phyloP scores from a whole-genome alignment of 2,329 filamentous ascomycete genomes.

The Aspergillus pseudoviridinutans region DNA sequence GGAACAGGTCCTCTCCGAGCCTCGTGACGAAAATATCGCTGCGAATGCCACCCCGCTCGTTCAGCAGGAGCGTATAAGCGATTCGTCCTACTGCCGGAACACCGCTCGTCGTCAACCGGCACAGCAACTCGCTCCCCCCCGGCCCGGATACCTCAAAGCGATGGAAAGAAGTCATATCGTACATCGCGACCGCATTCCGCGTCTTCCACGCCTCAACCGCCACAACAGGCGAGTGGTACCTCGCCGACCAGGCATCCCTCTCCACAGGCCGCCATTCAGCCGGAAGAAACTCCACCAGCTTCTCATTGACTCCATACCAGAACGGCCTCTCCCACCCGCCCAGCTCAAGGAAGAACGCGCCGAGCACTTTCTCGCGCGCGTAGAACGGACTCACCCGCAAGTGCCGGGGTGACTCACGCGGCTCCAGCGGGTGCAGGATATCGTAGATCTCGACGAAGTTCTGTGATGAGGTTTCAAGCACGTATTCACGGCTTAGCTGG shows the following conservation, averaged over 20 bases:
- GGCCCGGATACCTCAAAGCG: conserved; percentile 57
- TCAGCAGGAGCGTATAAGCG: conserved; percentile 55
- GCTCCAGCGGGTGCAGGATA: conserved; percentile 59
- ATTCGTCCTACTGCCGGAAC: conserved; percentile 49
- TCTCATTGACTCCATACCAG: conserved; percentile 57
- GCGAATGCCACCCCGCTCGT: conserved; percentile 50
- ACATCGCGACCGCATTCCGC: conserved; percentile 58
- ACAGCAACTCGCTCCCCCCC: conserved; percentile 53
- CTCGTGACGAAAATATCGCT: conserved; percentile 57
- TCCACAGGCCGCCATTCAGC: conserved; percentile 52
- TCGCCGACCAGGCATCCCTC: conserved; percentile 57
- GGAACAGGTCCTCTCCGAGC: conserved; percentile 44
- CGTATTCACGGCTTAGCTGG: conserved; percentile 53
- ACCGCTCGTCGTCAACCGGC: conserved; percentile 41
- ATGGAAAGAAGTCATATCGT: conserved; percentile 59
- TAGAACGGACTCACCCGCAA: conserved; percentile 59
- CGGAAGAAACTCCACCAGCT: conserved; percentile 51
- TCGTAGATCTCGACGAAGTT: conserved; percentile 64
- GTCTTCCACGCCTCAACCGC: conserved; percentile 64
- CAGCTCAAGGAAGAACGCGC: conserved; percentile 53
- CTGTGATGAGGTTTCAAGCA: conserved; percentile 56
- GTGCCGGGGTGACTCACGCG: conserved; percentile 54
- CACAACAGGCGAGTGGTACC: conserved; percentile 55
- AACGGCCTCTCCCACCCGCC: conserved; percentile 61
- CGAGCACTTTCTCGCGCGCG: conserved; percentile 49